Conservation (phyloP, 2,329 filamentous ascomycete species). For the Calonectria crousiana region DNA sequence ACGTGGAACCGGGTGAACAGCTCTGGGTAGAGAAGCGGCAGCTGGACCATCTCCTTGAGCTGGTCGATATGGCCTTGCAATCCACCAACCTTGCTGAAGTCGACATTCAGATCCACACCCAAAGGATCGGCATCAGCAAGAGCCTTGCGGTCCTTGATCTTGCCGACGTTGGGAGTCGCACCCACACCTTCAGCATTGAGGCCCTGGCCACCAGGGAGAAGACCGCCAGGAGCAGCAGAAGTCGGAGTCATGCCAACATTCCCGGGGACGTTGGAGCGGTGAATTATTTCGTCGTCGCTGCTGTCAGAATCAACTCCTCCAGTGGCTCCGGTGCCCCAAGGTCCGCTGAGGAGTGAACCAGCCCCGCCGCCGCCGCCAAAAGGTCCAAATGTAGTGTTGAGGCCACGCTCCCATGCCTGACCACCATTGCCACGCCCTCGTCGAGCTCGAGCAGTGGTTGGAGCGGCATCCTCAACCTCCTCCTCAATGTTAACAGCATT, state of each 20-base stretch:
- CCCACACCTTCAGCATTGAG: constrained; percentile 59
- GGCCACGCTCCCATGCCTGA: constrained; percentile 78
- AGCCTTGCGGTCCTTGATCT: constrained; percentile 91
- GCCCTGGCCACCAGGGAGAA: constrained; percentile 57
- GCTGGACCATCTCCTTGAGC: constrained; percentile 97
- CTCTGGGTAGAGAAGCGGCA: constrained; percentile 94
- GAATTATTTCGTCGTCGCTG: constrained; percentile 90
- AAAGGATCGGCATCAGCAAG: constrained; percentile 95
- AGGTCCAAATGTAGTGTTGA: constrained; percentile 92
- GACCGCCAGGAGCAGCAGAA: constrained; percentile 59
- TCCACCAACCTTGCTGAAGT: constrained; percentile 94
- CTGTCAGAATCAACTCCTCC: constrained; percentile 93
- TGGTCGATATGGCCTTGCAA: constrained; percentile 95
- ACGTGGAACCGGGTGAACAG: constrained; percentile 93
- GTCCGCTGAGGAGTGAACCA: constrained; percentile 78
- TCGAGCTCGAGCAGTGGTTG: constrained; percentile 77
- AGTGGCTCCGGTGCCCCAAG: constrained; percentile 79
- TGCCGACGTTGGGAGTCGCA: constrained; percentile 84
- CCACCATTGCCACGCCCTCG: constrained; percentile 72
- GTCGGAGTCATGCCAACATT: constrained; percentile 73
- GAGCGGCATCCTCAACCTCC: constrained; percentile 74
- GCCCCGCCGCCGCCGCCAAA: constrained; percentile 88
- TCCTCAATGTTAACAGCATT: constrained; percentile 73
- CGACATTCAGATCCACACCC: constrained; percentile 91
- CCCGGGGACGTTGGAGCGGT: constrained; percentile 68